Evolutionary conservation across 2,329 filamentous ascomycete species (phyloP), one percentile per base, ranked within the genome.

Genomic region (Aureobasidium musti): DNA sequence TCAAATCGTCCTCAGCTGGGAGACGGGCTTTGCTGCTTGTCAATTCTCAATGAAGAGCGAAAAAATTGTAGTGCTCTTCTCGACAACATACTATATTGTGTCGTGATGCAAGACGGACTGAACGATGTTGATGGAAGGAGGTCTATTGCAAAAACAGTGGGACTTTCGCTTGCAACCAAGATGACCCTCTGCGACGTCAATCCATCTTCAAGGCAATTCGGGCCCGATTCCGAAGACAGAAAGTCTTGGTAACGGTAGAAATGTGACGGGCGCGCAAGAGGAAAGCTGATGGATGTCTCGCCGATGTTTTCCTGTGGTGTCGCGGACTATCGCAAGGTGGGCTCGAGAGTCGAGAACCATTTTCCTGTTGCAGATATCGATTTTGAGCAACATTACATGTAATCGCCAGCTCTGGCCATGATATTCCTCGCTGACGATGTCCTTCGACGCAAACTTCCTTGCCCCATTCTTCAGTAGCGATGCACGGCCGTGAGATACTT

Each of bases 111-210:
- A 26, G 43, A 5, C 2, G 14, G 49, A 33, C 19, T 19, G 14
- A 19, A 8, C 3, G 47, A 52, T 17, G 26, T 43, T 6, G 8
- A 30, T 23, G n/a, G 7, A 21, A 17, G 7, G 37, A 43, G 23
- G 56, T 45, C n/a, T 28, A 33, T 59, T 45, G 56, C 56, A 33
- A 59, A 59, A 47, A 33, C 1, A 17, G 1, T 33, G 39, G 56
- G 56, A 59, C 45, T 59, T 39, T 59, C 56, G 56, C 37, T 59
- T 45, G 21, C 17, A 21, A 4, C 21, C 21, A 17, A n/a, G 28
- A n/a, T 11, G 28, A 35, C 28, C 13, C 45, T 19, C 5, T 30
- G 2, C 17, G 30, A 35, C 50, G 6, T 21, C 50, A 35, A 21
- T 19, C 28, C 28, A 11, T 35, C 28, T 11, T 13, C 35, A 30